Percentiles rank a stretch among this genome's conserved stretches.
Conservation (phyloP, 2,329 filamentous ascomycete species). For the Pseudogymnoascus verrucosus region DNA sequence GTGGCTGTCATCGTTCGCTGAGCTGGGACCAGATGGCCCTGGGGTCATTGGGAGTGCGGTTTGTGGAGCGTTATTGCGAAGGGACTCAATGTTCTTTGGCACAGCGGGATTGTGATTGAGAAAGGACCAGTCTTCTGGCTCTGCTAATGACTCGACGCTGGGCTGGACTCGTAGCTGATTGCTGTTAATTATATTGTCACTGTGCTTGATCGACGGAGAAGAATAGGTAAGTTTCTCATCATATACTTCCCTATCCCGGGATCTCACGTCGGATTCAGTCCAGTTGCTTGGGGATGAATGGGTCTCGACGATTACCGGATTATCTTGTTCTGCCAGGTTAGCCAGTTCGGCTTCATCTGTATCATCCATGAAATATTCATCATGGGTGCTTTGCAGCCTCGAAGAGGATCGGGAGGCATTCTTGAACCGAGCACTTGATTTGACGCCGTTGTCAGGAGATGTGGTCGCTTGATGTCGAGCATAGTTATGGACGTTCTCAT, state of each 20-base stretch:
- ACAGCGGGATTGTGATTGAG: slow-evolving; percentile 8
- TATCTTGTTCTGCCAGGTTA: slow-evolving; percentile 14
- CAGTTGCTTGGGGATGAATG: slow-evolving; percentile 17
- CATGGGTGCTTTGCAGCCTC: slow-evolving; percentile 13
- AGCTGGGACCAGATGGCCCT: not conserved
- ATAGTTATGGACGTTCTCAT: not conserved
- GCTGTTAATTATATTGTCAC: slow-evolving; percentile 1
- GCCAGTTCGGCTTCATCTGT: slow-evolving; percentile 22
- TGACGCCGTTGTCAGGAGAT: not conserved
- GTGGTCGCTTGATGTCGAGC: not conserved
- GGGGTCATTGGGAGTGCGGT: not conserved
- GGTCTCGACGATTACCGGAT: slow-evolving; percentile 15
- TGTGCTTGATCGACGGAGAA: slow-evolving; percentile 12
- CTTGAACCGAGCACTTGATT: not conserved
- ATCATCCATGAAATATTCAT: slow-evolving; percentile 23
- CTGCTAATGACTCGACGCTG: not conserved
- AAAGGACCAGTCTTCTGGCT: slow-evolving; percentile 22
- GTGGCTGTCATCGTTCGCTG: slow-evolving; percentile 19
- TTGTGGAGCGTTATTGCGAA: slow-evolving; percentile 2
- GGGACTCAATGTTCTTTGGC: not conserved
- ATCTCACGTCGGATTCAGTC: slow-evolving; percentile 13
- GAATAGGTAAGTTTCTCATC: slow-evolving; percentile 24
- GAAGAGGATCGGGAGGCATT: not conserved
- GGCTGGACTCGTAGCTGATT: not conserved
- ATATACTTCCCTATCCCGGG: slow-evolving; percentile 19